Base-by-base conservation (phyloP, 1,284 basidiomycete genomes). In the Cutaneotrichosporon arboriforme region DNA sequence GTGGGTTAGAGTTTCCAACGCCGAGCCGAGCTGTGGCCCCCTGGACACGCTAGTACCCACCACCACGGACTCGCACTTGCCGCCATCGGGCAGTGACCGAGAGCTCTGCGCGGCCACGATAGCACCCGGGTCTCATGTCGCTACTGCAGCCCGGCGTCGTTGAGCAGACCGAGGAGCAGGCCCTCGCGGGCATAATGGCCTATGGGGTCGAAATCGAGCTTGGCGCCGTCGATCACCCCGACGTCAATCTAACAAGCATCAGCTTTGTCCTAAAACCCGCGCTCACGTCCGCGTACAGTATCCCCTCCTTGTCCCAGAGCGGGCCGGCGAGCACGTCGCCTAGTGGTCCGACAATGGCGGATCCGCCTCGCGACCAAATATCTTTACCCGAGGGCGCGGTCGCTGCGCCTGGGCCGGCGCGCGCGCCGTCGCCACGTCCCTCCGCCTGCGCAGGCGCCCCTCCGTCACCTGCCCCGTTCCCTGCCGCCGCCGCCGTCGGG, bases 161-260 rank as follows among this genome's bases (percentile, higher is more conserved):
- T 45, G 13, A 58, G 49, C 33, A 58, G 46, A 8, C 44, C 57
- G 42, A 58, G 51, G 34, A 77, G 54, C 20, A 76, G 57, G 39
- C 86, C 84, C 36, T 81, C 78, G 54, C 86, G 69, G 1, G 83
- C 78, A 69, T 87, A 87, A 70, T 86, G 84, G 15, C 86, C 86
- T 0, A 80, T 79, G 3, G 80, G 78, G 66, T 87, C 86, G 52
- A 88, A 72, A 67, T 88, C 86, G 62, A 86, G 84, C 70, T 85
- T 86, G 23, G 84, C 84, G 44, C 84, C 76, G 4, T 81, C 58
- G 46, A 83, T 74, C 53, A 84, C 80, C 54, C 82, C 78, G 54
- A 85, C 64, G 67, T 86, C 82, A 51, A 88, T 65, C 60, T 83
- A 38, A n/a, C n/a, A n/a, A n/a, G n/a, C n/a, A n/a, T n/a, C n/a